A percentile compares a stretch with the other conserved stretches of the same genome.
phyloP scores from a whole-genome alignment of 768 basidiomycete species.

The Pulveroboletus sp. region DNA sequence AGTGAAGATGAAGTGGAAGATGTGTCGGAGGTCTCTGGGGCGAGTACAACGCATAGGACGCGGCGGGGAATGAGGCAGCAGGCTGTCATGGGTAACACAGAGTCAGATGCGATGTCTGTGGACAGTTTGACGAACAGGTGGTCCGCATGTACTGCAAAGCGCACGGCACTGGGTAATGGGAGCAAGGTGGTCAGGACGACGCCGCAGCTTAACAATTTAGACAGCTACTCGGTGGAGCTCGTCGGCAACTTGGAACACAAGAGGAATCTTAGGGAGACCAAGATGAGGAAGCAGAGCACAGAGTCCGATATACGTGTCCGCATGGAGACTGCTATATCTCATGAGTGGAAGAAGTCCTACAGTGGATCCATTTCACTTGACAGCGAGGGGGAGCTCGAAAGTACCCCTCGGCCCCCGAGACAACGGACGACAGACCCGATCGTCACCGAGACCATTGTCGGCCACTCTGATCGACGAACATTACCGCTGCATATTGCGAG shows the following conservation, averaged over 20 bases:
- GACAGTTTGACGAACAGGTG: conserved; percentile 15
- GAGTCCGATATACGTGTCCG: background rate
- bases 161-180: background rate
- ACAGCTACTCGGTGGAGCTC: conserved; percentile 5
- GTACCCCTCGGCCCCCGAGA: conserved; percentile 23
- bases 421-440: background rate
- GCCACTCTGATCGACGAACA: background rate
- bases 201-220: background rate
- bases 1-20: background rate
- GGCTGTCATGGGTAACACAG: conserved; percentile 8
- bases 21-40: conserved; percentile 5
- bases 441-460: background rate
- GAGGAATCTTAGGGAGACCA: background rate
- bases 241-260: background rate
- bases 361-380: background rate
- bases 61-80: conserved; percentile 1
- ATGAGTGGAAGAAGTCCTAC: conserved; percentile 1
- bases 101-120: conserved; percentile 30
- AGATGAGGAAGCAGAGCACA: background rate
- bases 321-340: background rate
- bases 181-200: background rate
- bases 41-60: conserved; percentile 1
- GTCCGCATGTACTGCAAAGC: conserved; percentile 5
- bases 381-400: conserved; percentile 13
- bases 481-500: conserved; percentile 21